Evolutionary conservation across 805 yeast species (phyloP).

Genomic region (Saccharomyces jurei): DNA sequence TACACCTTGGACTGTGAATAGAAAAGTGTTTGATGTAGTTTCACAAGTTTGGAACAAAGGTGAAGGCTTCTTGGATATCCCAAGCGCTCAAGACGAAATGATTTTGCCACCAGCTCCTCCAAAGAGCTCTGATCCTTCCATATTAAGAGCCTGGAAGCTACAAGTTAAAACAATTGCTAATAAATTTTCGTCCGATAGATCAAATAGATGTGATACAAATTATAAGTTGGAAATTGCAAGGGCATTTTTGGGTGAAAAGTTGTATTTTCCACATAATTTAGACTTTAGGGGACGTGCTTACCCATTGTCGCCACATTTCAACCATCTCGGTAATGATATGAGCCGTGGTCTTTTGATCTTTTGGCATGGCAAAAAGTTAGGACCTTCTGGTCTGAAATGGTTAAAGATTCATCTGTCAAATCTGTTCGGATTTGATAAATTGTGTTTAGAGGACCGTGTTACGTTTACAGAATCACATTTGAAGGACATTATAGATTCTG

Average conservation of each 20-base stretch:
- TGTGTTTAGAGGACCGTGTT: constrained; percentile 56
- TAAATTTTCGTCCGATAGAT: constrained; percentile 60
- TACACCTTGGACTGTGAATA: constrained; percentile 90
- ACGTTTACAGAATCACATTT: constrained; percentile 50
- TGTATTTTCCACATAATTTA: constrained; percentile 72
- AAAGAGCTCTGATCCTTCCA: constrained; percentile 62
- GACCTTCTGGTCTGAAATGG: constrained; percentile 61
- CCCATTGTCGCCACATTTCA: constrained; percentile 72
- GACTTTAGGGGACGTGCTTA: constrained; percentile 83
- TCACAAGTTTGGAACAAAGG: constrained; percentile 85
- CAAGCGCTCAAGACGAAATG: constrained; percentile 44
- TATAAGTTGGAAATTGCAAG: constrained; percentile 93
- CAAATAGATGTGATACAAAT: constrained; percentile 88
- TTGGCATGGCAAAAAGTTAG: constrained; percentile 70
- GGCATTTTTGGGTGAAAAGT: constrained; percentile 73
- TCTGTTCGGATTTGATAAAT: constrained; percentile 67
- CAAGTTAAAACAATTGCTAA: constrained; percentile 48
- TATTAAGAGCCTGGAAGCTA: constrained; percentile 59
- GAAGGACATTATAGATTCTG: constrained; percentile 48
- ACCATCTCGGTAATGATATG: constrained; percentile 73
- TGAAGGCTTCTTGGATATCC: constrained; percentile 61
- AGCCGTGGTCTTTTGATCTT: constrained; percentile 63
- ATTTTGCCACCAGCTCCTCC: constrained; percentile 52
- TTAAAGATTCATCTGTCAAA: constrained; percentile 69
- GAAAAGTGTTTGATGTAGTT: constrained; percentile 56